These are phyloP conservation scores for Suhomyces sp. DNA, from an alignment of 805 yeast genomes.

Conservation along the genomic window DNA sequence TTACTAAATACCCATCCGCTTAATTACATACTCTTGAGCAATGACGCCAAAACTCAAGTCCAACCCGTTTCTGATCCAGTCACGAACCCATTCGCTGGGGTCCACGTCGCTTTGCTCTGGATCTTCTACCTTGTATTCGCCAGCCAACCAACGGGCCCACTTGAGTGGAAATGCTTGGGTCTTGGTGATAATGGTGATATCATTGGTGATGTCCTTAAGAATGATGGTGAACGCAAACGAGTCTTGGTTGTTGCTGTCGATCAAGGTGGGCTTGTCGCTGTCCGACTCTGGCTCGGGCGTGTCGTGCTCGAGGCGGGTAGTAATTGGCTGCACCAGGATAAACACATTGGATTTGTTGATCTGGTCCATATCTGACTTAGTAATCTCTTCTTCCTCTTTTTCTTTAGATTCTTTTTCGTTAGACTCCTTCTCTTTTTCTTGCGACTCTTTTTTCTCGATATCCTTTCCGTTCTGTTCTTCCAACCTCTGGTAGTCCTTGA, in stretches of 20 bases:
- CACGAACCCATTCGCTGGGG: constrained; percentile 43
- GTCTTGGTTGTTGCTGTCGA: constrained; percentile 46
- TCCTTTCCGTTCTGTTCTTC: constrained; percentile 25
- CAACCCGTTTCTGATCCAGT: constrained; percentile 56
- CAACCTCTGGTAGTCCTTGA: constrained; percentile 41
- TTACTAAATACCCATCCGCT: constrained; percentile 71
- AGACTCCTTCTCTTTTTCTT: constrained; percentile 15
- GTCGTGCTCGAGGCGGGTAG: constrained; percentile 25
- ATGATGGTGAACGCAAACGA: constrained; percentile 75
- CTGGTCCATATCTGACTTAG: constrained; percentile 1
- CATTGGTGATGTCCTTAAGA: constrained; percentile 75
- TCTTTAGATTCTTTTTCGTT: constrained; percentile 8
- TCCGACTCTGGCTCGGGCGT: constrained; percentile 13
- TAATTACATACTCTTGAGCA: constrained; percentile 87
- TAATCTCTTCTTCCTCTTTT: not conserved
- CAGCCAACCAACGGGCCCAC: constrained; percentile 93
- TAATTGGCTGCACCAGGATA: constrained; percentile 65
- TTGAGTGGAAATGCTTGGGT: constrained; percentile 88
- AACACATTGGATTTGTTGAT: constrained; percentile 56
- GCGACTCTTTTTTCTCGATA: constrained; percentile 23
- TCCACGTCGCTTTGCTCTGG: constrained; percentile 25
- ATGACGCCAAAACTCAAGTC: constrained; percentile 77
- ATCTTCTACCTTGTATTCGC: constrained; percentile 28
- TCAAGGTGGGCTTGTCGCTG: constrained; percentile 30
- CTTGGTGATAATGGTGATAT: constrained; percentile 66